These are phyloP conservation scores for Eucalyptus viminalis DNA, from an alignment of 345 rosid species.

Conservation along the genomic window DNA sequence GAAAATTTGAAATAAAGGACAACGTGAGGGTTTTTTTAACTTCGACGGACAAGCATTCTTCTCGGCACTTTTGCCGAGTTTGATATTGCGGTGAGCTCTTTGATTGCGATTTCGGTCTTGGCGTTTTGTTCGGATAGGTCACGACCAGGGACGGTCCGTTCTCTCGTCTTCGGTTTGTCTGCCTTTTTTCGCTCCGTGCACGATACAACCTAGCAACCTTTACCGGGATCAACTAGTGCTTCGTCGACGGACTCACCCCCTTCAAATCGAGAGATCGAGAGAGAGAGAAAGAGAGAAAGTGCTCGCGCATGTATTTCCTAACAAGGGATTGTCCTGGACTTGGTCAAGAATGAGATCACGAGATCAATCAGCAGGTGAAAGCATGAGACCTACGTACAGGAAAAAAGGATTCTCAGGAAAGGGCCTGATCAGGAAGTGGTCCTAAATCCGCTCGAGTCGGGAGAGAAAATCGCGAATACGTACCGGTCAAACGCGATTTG, in stretches of 20 bases:
- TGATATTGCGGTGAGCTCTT: background rate
- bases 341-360: background rate
- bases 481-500: background rate
- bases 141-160: background rate
- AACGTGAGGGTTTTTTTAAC: background rate
- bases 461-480: background rate
- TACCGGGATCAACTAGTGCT: background rate
- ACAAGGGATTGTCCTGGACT: background rate
- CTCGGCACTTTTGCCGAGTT: background rate
- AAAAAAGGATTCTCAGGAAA: background rate
- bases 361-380: background rate
- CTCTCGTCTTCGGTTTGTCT: background rate
- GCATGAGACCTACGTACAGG: too few species aligned
- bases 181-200: background rate
- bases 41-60: background rate
- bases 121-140: background rate
- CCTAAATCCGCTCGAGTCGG: background rate
- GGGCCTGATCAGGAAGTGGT: background rate
- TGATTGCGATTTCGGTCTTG: background rate
- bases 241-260: background rate
- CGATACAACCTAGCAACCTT: background rate
- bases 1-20: background rate
- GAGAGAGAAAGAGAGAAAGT: background rate
- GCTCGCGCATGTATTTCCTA: background rate
- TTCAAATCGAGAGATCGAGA: background rate